Conservation (phyloP, 768 basidiomycete genomes). For the Phaeotremella fagi region DNA sequence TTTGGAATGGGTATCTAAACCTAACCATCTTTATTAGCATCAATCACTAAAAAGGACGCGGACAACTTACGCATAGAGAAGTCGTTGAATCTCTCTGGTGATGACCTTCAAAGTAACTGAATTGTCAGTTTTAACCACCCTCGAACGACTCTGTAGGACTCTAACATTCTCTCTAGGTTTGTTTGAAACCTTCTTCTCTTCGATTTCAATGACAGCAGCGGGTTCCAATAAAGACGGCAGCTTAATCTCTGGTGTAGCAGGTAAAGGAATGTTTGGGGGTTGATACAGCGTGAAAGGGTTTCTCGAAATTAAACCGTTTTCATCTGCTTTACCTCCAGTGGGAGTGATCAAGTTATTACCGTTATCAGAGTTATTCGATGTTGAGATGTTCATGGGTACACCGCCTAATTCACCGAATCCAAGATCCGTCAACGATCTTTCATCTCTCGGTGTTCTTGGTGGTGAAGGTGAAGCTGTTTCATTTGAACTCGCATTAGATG, state of each 20-base stretch:
- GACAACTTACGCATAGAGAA: conserved; percentile 15
- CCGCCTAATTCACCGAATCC: neutral
- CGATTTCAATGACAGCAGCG: conserved; percentile 49
- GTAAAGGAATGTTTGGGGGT: conserved; percentile 31
- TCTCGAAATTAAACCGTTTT: too few relatives aligned
- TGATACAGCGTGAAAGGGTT: conserved; percentile 13
- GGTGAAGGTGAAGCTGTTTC: conserved; percentile 38
- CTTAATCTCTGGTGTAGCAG: conserved; percentile 12
- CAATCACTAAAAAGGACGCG: neutral
- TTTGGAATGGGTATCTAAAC: conserved; percentile 23
- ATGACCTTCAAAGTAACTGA: conserved; percentile 6
- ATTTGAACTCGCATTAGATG: conserved; percentile 30
- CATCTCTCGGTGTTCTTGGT: conserved; percentile 31
- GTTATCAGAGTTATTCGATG: neutral
- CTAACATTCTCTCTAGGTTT: conserved; percentile 81
- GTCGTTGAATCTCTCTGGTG: conserved; percentile 19
- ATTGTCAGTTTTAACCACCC: conserved; percentile 18
- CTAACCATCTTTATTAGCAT: conserved; percentile 15
- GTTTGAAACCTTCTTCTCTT: conserved; percentile 62
- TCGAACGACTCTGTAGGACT: conserved; percentile 55
- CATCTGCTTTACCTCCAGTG: too few relatives aligned
- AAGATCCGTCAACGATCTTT: neutral
- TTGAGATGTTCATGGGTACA: neutral
- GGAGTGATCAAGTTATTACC: too few relatives aligned
- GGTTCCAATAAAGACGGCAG: neutral